Base-by-base conservation (phyloP, 441 rosid species). In the Croton setiger region DNA sequence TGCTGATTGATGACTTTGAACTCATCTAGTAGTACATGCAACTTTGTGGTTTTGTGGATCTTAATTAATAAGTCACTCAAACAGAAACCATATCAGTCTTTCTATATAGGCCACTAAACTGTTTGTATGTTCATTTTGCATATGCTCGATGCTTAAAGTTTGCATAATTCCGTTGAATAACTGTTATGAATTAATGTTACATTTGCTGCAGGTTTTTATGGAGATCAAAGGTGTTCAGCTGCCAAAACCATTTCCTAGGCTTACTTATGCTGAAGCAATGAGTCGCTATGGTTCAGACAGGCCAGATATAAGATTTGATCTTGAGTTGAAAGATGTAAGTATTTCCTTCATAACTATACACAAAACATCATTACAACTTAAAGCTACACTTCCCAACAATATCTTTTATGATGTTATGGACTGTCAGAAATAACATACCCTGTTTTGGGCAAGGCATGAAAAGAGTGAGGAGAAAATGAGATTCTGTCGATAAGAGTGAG, bases 221-320 rank as follows among this genome's bases (percentile, higher is more conserved):
- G 96, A 95, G 82, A 86, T 92, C 68, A 95, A 87, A 81, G 97
- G 90, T 67, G 74, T 88, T 64, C 79, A 84, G 66, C 85, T 94
- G 54, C 96, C 94, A 67, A 82, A 85, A 69, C 97, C 96, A 61
- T 87, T 92, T 78, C 93, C 94, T 37, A 87, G 97, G 82, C 96
- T 95, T 64, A 87, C 98, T 62, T 95, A 88, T 78, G 85, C 92
- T 55, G 97, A 95, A 76, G 95, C 97, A 53, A 87, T 92, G 91
- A 76, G 76, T 78, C 82, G 82, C 78, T 92, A 86, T 78, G 99
- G 99, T 75, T 88, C 98, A 63, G 99, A 95, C 82, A 85, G 93
- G 78, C 98, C 98, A 47, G 99, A 95, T 79, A 84, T 83, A 69
- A 88, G 99, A 86, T 95, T 84, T 74, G 93, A 80, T 83, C 94